These are phyloP conservation scores for Yamadazyma kitorensis DNA, from an alignment of 805 yeast species.

Conservation along the genomic window DNA sequence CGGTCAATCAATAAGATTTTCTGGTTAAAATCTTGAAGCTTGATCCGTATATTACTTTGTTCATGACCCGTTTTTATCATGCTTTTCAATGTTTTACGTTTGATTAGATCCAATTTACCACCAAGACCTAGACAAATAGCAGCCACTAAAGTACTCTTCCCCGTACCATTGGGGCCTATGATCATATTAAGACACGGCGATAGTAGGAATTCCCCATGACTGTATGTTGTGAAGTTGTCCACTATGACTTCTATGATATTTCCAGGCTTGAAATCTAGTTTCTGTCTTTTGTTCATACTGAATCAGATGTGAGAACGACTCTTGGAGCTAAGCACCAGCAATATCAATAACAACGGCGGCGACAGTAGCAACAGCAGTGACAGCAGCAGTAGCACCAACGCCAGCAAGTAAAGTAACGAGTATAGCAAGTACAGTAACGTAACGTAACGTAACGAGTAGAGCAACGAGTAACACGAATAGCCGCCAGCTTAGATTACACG, in stretches of 20 bases:
- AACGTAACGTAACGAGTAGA: too few relatives aligned
- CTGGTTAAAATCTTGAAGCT: conserved; percentile 39
- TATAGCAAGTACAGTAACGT: too few relatives aligned
- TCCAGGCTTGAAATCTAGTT: conserved; percentile 34
- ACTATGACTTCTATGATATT: conserved; percentile 50
- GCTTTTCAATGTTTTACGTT: conserved; percentile 61
- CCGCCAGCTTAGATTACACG: too few relatives aligned
- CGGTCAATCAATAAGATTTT: conserved; percentile 42
- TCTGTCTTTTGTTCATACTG: conserved; percentile 2
- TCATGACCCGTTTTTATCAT: conserved; percentile 71
- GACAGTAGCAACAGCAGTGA: too few relatives aligned
- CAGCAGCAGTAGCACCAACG: too few relatives aligned
- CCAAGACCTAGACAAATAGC: conserved; percentile 88
- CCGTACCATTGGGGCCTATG: conserved; percentile 96
- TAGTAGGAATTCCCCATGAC: conserved; percentile 65
- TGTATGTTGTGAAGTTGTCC: conserved; percentile 66
- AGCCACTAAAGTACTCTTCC: conserved; percentile 89
- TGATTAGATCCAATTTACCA: conserved; percentile 72
- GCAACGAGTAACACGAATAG: too few relatives aligned
- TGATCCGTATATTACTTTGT: conserved; percentile 45
- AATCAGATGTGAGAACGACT: too few relatives aligned
- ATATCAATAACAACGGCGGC: too few relatives aligned
- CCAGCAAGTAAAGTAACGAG: too few relatives aligned
- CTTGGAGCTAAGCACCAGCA: too few relatives aligned
- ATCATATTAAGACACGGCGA: conserved; percentile 87